phyloP scores from a whole-genome alignment of 2,329 filamentous ascomycete genomes.

The Ceratocystis ficicola region DNA sequence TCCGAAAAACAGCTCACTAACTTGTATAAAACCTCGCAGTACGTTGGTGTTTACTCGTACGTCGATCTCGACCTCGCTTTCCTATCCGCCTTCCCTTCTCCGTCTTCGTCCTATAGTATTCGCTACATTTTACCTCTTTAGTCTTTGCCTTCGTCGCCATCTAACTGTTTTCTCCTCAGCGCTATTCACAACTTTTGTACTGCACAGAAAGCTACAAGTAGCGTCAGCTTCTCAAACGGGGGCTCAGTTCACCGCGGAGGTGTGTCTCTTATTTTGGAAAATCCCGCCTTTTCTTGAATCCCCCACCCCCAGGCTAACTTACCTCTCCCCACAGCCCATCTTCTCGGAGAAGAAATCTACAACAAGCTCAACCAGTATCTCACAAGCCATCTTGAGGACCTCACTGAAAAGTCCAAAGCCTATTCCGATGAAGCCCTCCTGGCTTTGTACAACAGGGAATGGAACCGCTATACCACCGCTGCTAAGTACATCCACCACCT shows the following conservation, averaged over 20 bases:
- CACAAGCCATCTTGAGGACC: slow-evolving; percentile 57
- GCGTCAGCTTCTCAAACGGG: slow-evolving; percentile 37
- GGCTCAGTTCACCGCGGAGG: slow-evolving; percentile 47
- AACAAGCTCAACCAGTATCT: slow-evolving; percentile 82
- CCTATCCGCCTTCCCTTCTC: not conserved
- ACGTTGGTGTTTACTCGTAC: slow-evolving; percentile 94
- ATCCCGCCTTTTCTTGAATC: not conserved
- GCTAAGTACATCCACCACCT: slow-evolving; percentile 97
- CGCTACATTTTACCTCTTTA: not conserved
- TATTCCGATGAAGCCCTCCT: slow-evolving; percentile 86
- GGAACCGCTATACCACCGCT: slow-evolving; percentile 87
- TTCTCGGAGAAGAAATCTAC: slow-evolving; percentile 92
- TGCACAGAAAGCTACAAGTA: slow-evolving; percentile 63
- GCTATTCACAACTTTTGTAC: slow-evolving; percentile 99
- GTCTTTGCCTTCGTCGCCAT: too few relatives aligned
- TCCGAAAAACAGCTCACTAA: slow-evolving; percentile 12
- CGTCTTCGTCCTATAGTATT: not conserved
- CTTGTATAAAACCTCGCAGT: slow-evolving; percentile 37
- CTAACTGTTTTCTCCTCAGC: slow-evolving; percentile 30
- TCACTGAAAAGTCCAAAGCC: slow-evolving; percentile 59
- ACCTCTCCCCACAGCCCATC: slow-evolving; percentile 50
- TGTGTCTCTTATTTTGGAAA: slow-evolving; percentile 28
- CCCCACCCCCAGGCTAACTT: not conserved
- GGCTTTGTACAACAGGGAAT: slow-evolving; percentile 89
- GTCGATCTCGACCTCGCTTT: slow-evolving; percentile 15